A percentile compares a stretch with the other conserved stretches of the same genome.
These are phyloP conservation scores for Chrysanthemum seticuspe DNA, from an alignment of 129 eudicot species.

Conservation along the genomic window DNA sequence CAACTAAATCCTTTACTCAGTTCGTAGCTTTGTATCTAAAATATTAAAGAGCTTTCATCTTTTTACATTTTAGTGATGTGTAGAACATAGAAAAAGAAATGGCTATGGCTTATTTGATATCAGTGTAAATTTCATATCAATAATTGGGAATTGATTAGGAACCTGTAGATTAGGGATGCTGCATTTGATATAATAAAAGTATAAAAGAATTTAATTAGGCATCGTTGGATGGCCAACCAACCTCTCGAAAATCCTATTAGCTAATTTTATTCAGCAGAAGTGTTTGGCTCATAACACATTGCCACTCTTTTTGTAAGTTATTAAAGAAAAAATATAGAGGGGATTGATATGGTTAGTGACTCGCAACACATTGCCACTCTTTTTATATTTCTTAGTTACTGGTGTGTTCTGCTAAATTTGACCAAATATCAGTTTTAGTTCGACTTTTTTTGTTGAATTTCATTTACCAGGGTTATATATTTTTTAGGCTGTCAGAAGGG, in stretches of 20 bases:
- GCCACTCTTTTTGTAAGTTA: too few relatives aligned
- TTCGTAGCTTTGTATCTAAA: too few relatives aligned
- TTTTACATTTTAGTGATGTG: too few relatives aligned
- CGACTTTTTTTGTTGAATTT: neutral
- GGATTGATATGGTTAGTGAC: slow-evolving; percentile 1
- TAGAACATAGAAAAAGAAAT: too few relatives aligned
- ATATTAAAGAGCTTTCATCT: too few relatives aligned
- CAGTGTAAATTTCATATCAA: too few relatives aligned
- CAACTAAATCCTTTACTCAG: too few relatives aligned
- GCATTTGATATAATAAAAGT: neutral
- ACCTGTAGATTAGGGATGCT: neutral
- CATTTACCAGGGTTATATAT: neutral
- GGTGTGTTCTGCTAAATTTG: neutral
- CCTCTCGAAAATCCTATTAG: neutral
- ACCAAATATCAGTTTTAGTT: neutral
- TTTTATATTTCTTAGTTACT: neutral
- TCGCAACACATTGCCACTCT: neutral
- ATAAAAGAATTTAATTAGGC: neutral
- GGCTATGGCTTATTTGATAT: too few relatives aligned
- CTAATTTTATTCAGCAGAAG: neutral
- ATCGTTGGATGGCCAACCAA: neutral
- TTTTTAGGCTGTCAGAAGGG: slow-evolving; percentile 75
- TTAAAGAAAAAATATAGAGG: too few relatives aligned
- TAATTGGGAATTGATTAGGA: neutral
- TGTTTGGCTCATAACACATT: neutral